Base-by-base conservation (phyloP, 225 moss, liverwort and hornwort species). In the Anthoceros angustus region DNA sequence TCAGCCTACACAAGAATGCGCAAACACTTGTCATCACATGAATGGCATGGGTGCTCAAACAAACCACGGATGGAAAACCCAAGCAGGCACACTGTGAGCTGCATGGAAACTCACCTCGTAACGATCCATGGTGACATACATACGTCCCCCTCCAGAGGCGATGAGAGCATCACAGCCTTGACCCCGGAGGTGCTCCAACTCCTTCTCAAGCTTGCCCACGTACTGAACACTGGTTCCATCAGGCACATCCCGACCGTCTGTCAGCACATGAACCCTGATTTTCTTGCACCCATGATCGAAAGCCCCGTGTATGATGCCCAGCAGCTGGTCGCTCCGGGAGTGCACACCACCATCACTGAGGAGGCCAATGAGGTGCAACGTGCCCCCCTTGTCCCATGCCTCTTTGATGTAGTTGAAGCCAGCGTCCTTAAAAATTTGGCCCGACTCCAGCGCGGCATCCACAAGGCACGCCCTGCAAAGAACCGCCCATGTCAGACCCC, bases 261-360 rank as follows among this genome's bases (percentile, higher is more conserved):
- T 90, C 6, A 90, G 77, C 39, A 84, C 77, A 65, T 90, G 90
- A 16, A 90, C 83, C 41, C 90, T 78, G 39, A 87, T 87, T 62
- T 80, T 83, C 75, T 90, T 87, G 83, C 85, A 87, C 15, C 90
- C 90, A 6, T 78, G 76, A 49, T 87, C 87, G 20, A 66, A 67
- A 42, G 87, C 87, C 61, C 87, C 90, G 43, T 85, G 85, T 81
- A 90, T 87, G 72, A 90, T 73, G 16, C 80, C 76, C 25, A 78
- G 72, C 2, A 90, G 80, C 74, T 90, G 90, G 69, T 86, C 82
- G 45, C 83, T 85, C 62, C 90, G 73, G 25, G 90, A 90, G 73
- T 90, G 87, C 69, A 90, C 90, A 11, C 90, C 90, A 72, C 90
- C 90, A 70, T 90, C 90, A 50, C 90, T 90, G 20, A 90, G 65